Percentiles rank a stretch among this genome's conserved stretches.
Conservation (phyloP, 805 yeast genomes). For the Candida insectalens region DNA sequence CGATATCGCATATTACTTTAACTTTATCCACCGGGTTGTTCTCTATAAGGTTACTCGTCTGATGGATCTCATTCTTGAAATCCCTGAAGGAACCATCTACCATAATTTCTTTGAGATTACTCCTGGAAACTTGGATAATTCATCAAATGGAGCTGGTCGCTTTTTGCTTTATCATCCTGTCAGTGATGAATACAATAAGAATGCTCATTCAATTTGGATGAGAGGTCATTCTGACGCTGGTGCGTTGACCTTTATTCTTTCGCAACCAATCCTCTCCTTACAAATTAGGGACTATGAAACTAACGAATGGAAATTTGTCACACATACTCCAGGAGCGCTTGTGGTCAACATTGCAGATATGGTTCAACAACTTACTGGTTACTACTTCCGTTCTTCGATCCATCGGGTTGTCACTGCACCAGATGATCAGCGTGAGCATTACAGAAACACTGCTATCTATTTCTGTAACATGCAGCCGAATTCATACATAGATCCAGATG, state of each 20-base stretch:
- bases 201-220: slow-evolving; percentile 31
- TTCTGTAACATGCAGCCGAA: slow-evolving; percentile 30
- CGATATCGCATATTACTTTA: slow-evolving; percentile 32
- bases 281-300: slow-evolving; percentile 29
- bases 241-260: slow-evolving; percentile 30
- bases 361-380: slow-evolving; percentile 33
- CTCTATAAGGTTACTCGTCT: slow-evolving; percentile 27
- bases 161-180: slow-evolving; percentile 29
- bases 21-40: slow-evolving; percentile 27
- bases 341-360: slow-evolving; percentile 34
- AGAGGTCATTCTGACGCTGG: slow-evolving; percentile 39
- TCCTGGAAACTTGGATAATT: slow-evolving; percentile 22
- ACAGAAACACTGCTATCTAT: slow-evolving; percentile 32
- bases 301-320: slow-evolving; percentile 31
- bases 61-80: slow-evolving; percentile 34
- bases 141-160: slow-evolving; percentile 27
- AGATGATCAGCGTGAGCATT: slow-evolving; percentile 25
- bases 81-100: slow-evolving; percentile 36
- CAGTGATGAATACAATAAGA: slow-evolving; percentile 18
- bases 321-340: slow-evolving; percentile 28
- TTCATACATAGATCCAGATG: slow-evolving; percentile 32
- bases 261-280: slow-evolving; percentile 31
- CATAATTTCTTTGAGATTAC: slow-evolving; percentile 21
- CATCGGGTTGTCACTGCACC: slow-evolving; percentile 41
- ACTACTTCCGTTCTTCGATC: slow-evolving; percentile 34